Evolutionary conservation across 2,329 filamentous ascomycete species (phyloP).

Genomic region (Diaporthe velutina): DNA sequence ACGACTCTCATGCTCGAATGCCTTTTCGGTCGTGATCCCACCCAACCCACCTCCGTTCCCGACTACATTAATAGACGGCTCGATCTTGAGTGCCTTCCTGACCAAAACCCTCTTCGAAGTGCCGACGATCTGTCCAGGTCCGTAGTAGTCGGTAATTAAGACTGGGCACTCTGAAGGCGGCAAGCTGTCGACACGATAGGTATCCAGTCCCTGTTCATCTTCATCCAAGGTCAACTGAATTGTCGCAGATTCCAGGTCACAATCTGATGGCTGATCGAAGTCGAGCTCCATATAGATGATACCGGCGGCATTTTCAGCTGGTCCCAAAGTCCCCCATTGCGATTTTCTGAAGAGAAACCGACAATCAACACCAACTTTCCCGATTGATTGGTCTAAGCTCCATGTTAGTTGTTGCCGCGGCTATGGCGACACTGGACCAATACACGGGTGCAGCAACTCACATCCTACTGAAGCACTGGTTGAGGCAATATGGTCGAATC

Average conservation of each 20-base stretch:
- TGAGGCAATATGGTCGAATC: not conserved
- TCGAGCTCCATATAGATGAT: slow-evolving; percentile 47
- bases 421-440: too few relatives aligned
- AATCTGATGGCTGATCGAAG: slow-evolving; percentile 45
- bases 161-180: not conserved
- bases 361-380: slow-evolving; percentile 1
- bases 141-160: slow-evolving; percentile 10
- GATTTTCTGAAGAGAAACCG: slow-evolving; percentile 40
- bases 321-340: slow-evolving; percentile 45
- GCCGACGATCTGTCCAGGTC: slow-evolving; percentile 1
- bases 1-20: slow-evolving; percentile 41
- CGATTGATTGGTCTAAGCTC: not conserved
- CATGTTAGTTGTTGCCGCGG: not conserved
- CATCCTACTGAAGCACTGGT: slow-evolving; percentile 12
- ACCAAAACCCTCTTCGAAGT: not conserved
- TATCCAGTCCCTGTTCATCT: slow-evolving; percentile 43
- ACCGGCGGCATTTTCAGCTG: slow-evolving; percentile 42
- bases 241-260: slow-evolving; percentile 43
- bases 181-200: slow-evolving; percentile 20
- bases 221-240: slow-evolving; percentile 46
- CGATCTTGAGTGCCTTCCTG: not conserved
- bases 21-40: slow-evolving; percentile 33
- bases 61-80: not conserved
- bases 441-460: not conserved
- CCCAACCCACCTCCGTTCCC: not conserved